Percentiles rank a stretch among this genome's conserved stretches.
Conservation (phyloP, 78 protist genomes). For the Speleostelium caveatum region DNA sequence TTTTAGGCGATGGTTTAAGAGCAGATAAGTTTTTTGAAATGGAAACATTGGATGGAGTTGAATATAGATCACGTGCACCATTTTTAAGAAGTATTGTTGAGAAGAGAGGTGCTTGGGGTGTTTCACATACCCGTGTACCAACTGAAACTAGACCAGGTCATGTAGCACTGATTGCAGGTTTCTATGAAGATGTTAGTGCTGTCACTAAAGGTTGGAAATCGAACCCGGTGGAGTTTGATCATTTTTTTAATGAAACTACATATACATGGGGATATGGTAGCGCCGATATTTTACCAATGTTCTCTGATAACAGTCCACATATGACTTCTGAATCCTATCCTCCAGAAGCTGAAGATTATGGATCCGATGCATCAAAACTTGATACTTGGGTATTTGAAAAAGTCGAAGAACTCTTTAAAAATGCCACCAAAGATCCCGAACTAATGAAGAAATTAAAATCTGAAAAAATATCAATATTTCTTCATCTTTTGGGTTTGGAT, state of each 20-base stretch:
- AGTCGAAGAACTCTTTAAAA: constrained; percentile 44
- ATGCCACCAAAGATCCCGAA: constrained; percentile 60
- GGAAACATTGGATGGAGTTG: not conserved
- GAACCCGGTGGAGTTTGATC: constrained; percentile 93
- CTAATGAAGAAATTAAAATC: constrained; percentile 4
- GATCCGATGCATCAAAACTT: constrained; percentile 59
- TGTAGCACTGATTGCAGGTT: constrained; percentile 93
- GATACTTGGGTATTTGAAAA: constrained; percentile 91
- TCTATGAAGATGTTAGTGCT: constrained; percentile 94
- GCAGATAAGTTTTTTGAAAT: constrained; percentile 89
- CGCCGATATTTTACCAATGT: constrained; percentile 92
- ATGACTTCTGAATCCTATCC: constrained; percentile 60
- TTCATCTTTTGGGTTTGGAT: constrained; percentile 93
- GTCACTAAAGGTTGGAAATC: constrained; percentile 94
- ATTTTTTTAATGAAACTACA: constrained; percentile 82
- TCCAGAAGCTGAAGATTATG: constrained; percentile 85
- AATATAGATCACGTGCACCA: constrained; percentile 48
- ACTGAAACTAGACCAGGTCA: constrained; percentile 97
- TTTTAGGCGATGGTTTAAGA: constrained; percentile 88
- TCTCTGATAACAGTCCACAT: constrained; percentile 51
- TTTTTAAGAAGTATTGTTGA: constrained; percentile 76
- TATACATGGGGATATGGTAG: constrained; percentile 87
- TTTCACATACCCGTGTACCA: constrained; percentile 93
- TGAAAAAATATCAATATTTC: constrained; percentile 71
- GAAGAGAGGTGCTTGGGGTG: constrained; percentile 84